Evolutionary conservation across 2,329 filamentous ascomycete species (phyloP), one percentile per base, ranked within the genome.

Genomic region (Fusarium drepaniforme): DNA sequence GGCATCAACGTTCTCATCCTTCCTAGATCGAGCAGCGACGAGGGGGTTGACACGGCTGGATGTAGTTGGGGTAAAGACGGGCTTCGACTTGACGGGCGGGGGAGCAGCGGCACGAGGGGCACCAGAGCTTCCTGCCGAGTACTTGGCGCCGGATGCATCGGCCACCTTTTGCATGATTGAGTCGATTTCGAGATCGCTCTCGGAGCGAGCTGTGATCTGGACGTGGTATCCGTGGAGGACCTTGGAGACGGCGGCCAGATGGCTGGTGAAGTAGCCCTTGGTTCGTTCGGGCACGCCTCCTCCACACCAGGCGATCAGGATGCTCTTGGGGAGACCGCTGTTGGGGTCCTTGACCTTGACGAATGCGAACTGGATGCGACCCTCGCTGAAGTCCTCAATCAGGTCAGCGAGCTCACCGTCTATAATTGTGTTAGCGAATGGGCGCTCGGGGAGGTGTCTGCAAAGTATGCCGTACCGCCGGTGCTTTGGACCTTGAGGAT

Each of bases 261-360:
- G 96, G 85, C 95, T 98, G 76, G 95, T 98, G 83, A 99, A 99
- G 85, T 98, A 98, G 75, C 97, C 97, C 86, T 98, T 99, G 72
- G 96, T 98, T 80, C 96, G 90, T 85, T 99, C 97, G n/a, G 97
- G 97, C 18, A 99, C 97, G 78, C 97, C 97, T 81, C 97, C 96
- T 76, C 97, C 97, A 83, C 97, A 99, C 93, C 97, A 99, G 76
- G 94, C 96, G 82, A 99, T 95, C 76, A 99, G 89, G 70, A 97
- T 94, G 82, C 92, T 94, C 87, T 99, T 99, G 60, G 96, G 95
- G 18, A 99, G 90, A 25, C 86, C 87, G 4, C 93, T 94, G 84
- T 99, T 99, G 66, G 95, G 94, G 82, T 99, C 97, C 83, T 96
- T 98, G 86, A 99, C 93, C 85, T 97, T 98, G 80, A 97, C 92